Evolutionary conservation across 257 asterid species (phyloP).

Genomic region (Fraxinus americana): DNA sequence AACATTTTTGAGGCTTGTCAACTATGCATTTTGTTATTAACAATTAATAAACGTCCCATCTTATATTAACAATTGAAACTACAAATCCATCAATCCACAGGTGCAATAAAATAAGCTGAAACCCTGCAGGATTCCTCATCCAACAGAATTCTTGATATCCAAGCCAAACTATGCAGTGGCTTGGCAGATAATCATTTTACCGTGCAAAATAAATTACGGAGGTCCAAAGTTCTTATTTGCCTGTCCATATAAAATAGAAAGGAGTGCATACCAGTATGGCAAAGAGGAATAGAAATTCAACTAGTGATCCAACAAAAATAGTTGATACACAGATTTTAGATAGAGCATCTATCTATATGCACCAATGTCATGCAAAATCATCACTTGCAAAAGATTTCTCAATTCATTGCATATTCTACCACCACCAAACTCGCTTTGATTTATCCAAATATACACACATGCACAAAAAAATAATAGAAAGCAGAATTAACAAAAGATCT

Average conservation of each 20-base stretch:
- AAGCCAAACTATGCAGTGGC: not conserved
- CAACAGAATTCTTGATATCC: not conserved
- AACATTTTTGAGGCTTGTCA: not conserved
- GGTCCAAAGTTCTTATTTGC: not conserved
- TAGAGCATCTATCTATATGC: not conserved
- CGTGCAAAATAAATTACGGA: not conserved
- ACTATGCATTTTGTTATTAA: not conserved
- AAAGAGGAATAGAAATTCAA: not conserved
- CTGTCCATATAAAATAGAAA: not conserved
- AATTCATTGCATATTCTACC: not conserved
- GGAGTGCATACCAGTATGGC: not conserved
- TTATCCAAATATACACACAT: not conserved
- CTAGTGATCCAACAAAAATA: not conserved
- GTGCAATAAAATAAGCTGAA: not conserved
- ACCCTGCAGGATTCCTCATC: not conserved
- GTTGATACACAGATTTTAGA: not conserved
- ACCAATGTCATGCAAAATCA: not conserved
- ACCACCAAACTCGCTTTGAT: not conserved
- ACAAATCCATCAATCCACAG: not conserved
- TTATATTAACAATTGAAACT: not conserved
- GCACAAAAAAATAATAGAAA: not conserved
- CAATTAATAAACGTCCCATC: not conserved
- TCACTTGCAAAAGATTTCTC: not conserved
- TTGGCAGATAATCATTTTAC: not conserved
- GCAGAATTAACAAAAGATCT: not conserved